Conservation (phyloP, 2,329 filamentous ascomycete genomes). For the Penicillium digitatum region DNA sequence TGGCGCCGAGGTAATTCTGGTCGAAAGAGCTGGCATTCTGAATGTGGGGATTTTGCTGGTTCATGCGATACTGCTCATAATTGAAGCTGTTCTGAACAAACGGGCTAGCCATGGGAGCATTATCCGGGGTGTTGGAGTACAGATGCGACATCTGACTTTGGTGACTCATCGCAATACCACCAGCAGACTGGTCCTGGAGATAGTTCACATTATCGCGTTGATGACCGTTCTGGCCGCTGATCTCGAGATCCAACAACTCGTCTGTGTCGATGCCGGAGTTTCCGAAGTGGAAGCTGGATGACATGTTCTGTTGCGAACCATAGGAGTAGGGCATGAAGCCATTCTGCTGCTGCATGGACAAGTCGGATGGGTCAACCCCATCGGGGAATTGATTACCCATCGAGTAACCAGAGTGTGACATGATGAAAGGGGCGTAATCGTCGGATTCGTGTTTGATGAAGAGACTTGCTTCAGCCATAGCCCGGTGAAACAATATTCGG, state of each 20-base stretch:
- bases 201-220: conserved; percentile 37
- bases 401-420: conserved; percentile 48
- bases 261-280: conserved; percentile 81
- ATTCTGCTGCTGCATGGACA: conserved; percentile 62
- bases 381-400: conserved; percentile 56
- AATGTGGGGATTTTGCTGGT: conserved; percentile 44
- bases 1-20: conserved; percentile 58
- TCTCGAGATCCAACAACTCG: conserved; percentile 68
- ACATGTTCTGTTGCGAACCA: conserved; percentile 60
- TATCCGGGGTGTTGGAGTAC: conserved; percentile 88
- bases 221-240: conserved; percentile 40
- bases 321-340: conserved; percentile 56
- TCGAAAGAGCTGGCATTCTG: conserved; percentile 44
- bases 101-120: conserved; percentile 85
- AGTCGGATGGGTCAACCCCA: conserved; percentile 77
- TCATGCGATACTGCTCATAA: conserved; percentile 68
- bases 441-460: conserved; percentile 68
- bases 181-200: conserved; percentile 52
- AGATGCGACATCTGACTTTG: conserved; percentile 65
- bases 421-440: conserved; percentile 55
- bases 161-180: conserved; percentile 58
- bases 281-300: conserved; percentile 70
- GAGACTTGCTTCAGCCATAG: conserved; percentile 55
- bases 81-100: conserved; percentile 73
- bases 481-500: conserved; percentile 7